Conservation (phyloP, 2,329 filamentous ascomycete genomes). For the Monascus ruber region DNA sequence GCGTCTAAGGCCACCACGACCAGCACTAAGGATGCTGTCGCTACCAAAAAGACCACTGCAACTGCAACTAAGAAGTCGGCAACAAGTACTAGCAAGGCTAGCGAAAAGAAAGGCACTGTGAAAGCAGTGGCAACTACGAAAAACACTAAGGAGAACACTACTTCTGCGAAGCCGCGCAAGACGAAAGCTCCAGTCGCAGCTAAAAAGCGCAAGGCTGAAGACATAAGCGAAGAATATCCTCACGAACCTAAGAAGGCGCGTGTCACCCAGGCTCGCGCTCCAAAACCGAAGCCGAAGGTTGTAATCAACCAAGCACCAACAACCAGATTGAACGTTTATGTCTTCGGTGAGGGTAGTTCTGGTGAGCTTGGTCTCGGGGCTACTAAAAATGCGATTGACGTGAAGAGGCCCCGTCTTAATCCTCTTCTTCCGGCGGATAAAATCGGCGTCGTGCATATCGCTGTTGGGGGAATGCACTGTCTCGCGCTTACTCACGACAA, state of each 20-base stretch:
- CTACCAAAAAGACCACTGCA: slow-evolving; percentile 8
- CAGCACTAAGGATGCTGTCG: slow-evolving; percentile 2
- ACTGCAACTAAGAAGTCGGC: slow-evolving; percentile 8
- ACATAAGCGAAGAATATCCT: slow-evolving; percentile 14
- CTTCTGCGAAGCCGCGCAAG: slow-evolving; percentile 5
- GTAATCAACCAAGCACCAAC: slow-evolving; percentile 53
- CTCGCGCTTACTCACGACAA: slow-evolving; percentile 68
- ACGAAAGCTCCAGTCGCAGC: slow-evolving; percentile 5
- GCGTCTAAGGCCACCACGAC: slow-evolving; percentile 9
- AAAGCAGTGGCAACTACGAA: slow-evolving; percentile 10
- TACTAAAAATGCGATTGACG: slow-evolving; percentile 55
- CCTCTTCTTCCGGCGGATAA: slow-evolving; percentile 43
- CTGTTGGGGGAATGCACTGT: slow-evolving; percentile 73
- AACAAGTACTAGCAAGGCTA: slow-evolving; percentile 4
- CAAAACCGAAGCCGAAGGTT: slow-evolving; percentile 22
- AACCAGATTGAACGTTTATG: slow-evolving; percentile 55
- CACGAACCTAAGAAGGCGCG: slow-evolving; percentile 21
- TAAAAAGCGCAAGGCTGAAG: slow-evolving; percentile 25
- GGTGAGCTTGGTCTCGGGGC: slow-evolving; percentile 71
- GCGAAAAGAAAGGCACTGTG: slow-evolving; percentile 14
- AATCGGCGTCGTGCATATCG: slow-evolving; percentile 61
- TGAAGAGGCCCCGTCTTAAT: slow-evolving; percentile 64
- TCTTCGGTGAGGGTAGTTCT: slow-evolving; percentile 69
- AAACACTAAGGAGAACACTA: slow-evolving; percentile 6
- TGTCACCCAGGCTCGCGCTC: slow-evolving; percentile 14